Evolutionary conservation across 2,329 filamentous ascomycete genomes (phyloP), one percentile per base, ranked within the genome.

Genomic region (Diaporthe caulivora): DNA sequence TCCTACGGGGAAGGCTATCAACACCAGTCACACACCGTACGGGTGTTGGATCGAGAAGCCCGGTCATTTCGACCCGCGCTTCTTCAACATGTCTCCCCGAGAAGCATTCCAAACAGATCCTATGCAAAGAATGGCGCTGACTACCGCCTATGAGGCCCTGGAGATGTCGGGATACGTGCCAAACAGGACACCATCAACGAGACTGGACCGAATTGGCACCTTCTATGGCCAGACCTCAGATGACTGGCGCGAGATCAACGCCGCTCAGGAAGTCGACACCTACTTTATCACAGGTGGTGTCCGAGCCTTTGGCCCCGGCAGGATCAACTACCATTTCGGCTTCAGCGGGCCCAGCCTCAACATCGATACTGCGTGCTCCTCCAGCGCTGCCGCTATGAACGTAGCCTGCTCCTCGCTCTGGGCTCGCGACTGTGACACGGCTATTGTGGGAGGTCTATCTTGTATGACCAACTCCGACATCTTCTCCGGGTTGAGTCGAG

Each of bases 1-100:
- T 78, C 89, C 92, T 7, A 91, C 90, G 8, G 92, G 93, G 29
- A 94, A 94, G 81, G 87, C 85, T 42, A 91, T 92, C 81, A 95
- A 95, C 84, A 95, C 93, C 73, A 93, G 90, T 70, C 92, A 94
- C 81, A 94, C 93, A 1, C 92, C 92, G 3, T 94, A 91, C 77
- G 93, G 93, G 21, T 94, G 92, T 84, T 95, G 86, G 85, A 88
- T 94, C 76, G 91, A 94, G 75, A 89, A 95, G 75, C 93, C 93
- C 0, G 93, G 93, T 71, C 86, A 93, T 62, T 96, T 96, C 79
- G 94, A 96, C 78, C 92, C 93, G n/a, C 87, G 92, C 1, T 95
- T 96, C 84, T 96, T 96, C 88, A 95, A 95, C 82, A 95, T 96
- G 92, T 95, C 93, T 47, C 93, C 93, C 8, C 90, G 93, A 77